These are phyloP conservation scores for Pichia cephalocereana DNA, from an alignment of 805 yeast species.

Conservation along the genomic window DNA sequence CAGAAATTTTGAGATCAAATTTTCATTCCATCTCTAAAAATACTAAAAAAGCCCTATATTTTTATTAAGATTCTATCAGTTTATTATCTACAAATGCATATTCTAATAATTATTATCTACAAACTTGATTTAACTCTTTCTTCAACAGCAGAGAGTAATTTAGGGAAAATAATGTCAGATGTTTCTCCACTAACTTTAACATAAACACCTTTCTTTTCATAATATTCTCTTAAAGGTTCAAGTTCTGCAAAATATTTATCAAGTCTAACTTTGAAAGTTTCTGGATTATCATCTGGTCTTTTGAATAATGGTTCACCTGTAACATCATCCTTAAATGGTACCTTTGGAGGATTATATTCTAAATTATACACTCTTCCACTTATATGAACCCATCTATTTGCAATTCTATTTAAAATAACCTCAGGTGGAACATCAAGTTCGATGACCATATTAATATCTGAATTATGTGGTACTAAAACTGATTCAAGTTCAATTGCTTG, in stretches of 20 bases:
- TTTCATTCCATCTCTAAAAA: too few relatives aligned
- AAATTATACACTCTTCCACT: conserved; percentile 84
- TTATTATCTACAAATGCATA: too few relatives aligned
- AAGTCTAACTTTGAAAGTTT: conserved; percentile 59
- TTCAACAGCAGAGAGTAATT: conserved; percentile 37
- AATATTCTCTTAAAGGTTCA: conserved; percentile 58
- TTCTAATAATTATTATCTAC: too few relatives aligned
- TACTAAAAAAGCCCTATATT: too few relatives aligned
- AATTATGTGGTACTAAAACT: conserved; percentile 28
- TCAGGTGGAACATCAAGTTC: conserved; percentile 79
- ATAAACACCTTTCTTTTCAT: conserved; percentile 39
- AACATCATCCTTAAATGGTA: conserved; percentile 71
- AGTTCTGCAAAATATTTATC: conserved; percentile 51
- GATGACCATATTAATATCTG: conserved; percentile 65
- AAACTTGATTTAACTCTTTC: conserved; percentile 16
- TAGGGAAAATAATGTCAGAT: conserved; percentile 76
- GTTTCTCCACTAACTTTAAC: conserved; percentile 63
- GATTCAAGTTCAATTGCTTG: conserved; percentile 60
- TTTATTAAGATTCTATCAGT: too few relatives aligned
- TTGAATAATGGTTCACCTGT: conserved; percentile 82
- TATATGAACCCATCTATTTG: conserved; percentile 79
- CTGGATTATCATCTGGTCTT: conserved; percentile 76
- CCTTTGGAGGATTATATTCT: conserved; percentile 83
- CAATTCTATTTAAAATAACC: conserved; percentile 74
- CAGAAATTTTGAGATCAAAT: too few relatives aligned